phyloP scores from a whole-genome alignment of 306 rosid species.

The Castanopsis chinensis region DNA sequence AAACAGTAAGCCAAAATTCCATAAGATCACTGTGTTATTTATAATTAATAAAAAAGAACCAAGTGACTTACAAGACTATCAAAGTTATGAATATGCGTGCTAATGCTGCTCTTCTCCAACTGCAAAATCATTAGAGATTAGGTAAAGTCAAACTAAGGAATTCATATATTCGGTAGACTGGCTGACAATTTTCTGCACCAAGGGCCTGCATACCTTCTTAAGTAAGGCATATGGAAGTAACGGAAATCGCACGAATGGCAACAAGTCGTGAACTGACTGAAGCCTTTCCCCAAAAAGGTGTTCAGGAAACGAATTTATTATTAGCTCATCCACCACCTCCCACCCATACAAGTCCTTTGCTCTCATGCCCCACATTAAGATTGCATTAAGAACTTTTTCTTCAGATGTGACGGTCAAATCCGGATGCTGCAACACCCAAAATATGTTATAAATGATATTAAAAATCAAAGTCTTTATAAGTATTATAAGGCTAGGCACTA shows the following conservation, averaged over 20 bases:
- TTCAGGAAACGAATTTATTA: conserved; percentile 57
- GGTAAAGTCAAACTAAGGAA: conserved; percentile 27
- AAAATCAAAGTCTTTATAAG: neutral
- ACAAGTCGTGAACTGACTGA: conserved; percentile 51
- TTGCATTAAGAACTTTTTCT: conserved; percentile 89
- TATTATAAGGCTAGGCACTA: neutral
- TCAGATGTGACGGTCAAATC: conserved; percentile 93
- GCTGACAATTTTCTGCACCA: conserved; percentile 8
- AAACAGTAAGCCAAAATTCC: conserved; percentile 10
- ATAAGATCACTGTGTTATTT: neutral
- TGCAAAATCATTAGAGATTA: conserved; percentile 40
- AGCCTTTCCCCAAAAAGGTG: conserved; percentile 73
- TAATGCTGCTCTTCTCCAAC: conserved; percentile 74
- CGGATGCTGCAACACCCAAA: conserved; percentile 73
- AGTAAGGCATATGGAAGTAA: conserved; percentile 62
- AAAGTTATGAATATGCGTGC: conserved; percentile 45
- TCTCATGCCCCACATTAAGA: conserved; percentile 74
- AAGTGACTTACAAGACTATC: conserved; percentile 57
- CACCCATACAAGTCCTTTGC: conserved; percentile 64
- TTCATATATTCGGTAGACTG: neutral
- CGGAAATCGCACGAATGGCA: conserved; percentile 66
- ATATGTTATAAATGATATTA: conserved; percentile 3
- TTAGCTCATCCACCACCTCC: conserved; percentile 74
- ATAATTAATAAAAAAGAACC: conserved; percentile 1
- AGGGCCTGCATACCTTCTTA: conserved; percentile 59